phyloP scores from a whole-genome alignment of 2,329 filamentous ascomycete species.

The Leptographium lundbergii region DNA sequence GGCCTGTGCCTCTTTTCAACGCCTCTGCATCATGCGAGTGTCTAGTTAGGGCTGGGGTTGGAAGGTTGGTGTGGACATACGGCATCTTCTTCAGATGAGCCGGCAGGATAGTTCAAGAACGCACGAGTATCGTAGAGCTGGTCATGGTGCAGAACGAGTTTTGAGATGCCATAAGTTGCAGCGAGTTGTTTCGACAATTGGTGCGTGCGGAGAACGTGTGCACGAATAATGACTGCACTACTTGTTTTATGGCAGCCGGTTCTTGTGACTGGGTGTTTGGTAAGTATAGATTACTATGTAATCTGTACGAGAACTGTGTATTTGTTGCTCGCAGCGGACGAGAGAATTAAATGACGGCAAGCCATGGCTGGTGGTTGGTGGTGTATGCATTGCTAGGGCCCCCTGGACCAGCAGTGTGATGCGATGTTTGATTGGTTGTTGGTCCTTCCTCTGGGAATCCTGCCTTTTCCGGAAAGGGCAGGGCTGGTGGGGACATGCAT shows the following conservation, averaged over 20 bases:
- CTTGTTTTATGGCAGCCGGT: too few species aligned
- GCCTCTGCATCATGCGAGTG: conserved; percentile 1
- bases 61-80: not conserved
- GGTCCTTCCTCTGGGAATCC: not conserved
- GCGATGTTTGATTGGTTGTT: not conserved
- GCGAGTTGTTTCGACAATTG: not conserved
- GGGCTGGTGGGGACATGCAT: not conserved
- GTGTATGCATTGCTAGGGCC: too few species aligned
- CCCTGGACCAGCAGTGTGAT: too few species aligned
- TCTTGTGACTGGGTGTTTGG: not conserved
- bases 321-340: not conserved
- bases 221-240: too few species aligned
- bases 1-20: not conserved
- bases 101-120: not conserved
- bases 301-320: too few species aligned
- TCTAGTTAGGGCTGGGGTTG: conserved; percentile 4
- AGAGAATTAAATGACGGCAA: not conserved
- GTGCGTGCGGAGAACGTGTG: too few species aligned
- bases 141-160: not conserved
- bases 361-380: not conserved
- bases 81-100: not conserved
- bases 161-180: not conserved
- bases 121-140: not conserved
- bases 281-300: too few species aligned
- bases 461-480: not conserved